A percentile compares a stretch with the other conserved stretches of the same genome.
phyloP scores from a whole-genome alignment of 441 rosid genomes.

The Pelargonium cotyledonis region DNA sequence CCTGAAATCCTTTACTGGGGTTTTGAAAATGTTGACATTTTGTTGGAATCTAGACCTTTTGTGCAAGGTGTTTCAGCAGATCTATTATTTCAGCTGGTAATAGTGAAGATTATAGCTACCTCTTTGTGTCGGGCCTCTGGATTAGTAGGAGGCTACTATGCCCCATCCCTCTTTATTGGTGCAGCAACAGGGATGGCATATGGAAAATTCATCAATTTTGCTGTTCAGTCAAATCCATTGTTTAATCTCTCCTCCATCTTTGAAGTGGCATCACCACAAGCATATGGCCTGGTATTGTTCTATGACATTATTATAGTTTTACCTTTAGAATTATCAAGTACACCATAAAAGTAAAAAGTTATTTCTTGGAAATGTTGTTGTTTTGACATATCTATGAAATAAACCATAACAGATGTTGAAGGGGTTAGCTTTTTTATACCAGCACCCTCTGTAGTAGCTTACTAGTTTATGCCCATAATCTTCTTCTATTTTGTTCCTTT shows the following conservation, averaged over 20 bases:
- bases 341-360: not conserved
- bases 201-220: slow-evolving; percentile 70
- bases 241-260: slow-evolving; percentile 52
- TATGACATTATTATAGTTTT: slow-evolving; percentile 8
- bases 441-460: too few relatives aligned
- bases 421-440: too few relatives aligned
- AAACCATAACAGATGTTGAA: too few relatives aligned
- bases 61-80: slow-evolving; percentile 73
- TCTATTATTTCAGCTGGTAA: slow-evolving; percentile 75
- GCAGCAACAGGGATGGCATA: slow-evolving; percentile 96
- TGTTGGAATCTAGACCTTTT: slow-evolving; percentile 82
- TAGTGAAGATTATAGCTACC: slow-evolving; percentile 80
- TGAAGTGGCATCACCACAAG: slow-evolving; percentile 95
- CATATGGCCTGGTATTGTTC: slow-evolving; percentile 86
- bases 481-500: too few relatives aligned
- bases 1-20: slow-evolving; percentile 98
- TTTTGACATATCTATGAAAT: too few relatives aligned
- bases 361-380: not conserved
- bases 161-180: slow-evolving; percentile 94
- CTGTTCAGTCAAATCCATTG: slow-evolving; percentile 44
- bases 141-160: slow-evolving; percentile 89
- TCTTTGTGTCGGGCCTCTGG: slow-evolving; percentile 89
- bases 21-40: slow-evolving; percentile 78
- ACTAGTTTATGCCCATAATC: too few relatives aligned
- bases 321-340: not conserved